Conservation (phyloP, 441 rosid genomes). For the Pelargonium myrrhifolium region DNA sequence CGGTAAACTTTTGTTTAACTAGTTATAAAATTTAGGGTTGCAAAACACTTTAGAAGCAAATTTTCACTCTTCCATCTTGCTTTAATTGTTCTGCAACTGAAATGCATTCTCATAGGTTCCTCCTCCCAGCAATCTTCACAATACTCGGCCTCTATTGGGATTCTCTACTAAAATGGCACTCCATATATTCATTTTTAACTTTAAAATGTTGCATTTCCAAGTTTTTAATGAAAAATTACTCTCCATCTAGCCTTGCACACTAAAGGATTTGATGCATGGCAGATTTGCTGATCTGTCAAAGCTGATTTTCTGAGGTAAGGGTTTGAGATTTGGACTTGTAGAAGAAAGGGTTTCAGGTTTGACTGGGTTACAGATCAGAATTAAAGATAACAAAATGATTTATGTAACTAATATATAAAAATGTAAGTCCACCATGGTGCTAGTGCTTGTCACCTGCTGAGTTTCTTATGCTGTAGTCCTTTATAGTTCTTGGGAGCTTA, state of each 20-base stretch:
- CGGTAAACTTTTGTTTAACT: background rate
- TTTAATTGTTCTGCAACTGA: background rate
- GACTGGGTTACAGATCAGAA: background rate
- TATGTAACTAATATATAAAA: no score
- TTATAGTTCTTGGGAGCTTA: no score
- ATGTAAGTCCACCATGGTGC: no score
- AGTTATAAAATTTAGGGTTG: background rate
- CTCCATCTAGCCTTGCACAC: background rate
- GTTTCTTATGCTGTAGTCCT: no score
- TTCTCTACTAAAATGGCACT: background rate
- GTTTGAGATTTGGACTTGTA: background rate
- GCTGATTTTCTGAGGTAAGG: background rate
- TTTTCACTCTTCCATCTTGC: background rate
- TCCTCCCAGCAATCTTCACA: background rate
- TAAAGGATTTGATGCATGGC: background rate
- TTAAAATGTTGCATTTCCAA: background rate
- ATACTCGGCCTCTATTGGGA: background rate
- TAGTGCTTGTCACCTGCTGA: no score
- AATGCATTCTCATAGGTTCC: background rate
- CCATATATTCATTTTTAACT: background rate
- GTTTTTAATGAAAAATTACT: background rate
- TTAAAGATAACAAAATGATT: no score
- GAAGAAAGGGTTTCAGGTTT: background rate
- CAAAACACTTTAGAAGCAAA: background rate
- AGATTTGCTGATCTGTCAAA: background rate